Base-by-base conservation (phyloP, 2,329 filamentous ascomycete genomes). In the Coniochaeta hoffmannii region DNA sequence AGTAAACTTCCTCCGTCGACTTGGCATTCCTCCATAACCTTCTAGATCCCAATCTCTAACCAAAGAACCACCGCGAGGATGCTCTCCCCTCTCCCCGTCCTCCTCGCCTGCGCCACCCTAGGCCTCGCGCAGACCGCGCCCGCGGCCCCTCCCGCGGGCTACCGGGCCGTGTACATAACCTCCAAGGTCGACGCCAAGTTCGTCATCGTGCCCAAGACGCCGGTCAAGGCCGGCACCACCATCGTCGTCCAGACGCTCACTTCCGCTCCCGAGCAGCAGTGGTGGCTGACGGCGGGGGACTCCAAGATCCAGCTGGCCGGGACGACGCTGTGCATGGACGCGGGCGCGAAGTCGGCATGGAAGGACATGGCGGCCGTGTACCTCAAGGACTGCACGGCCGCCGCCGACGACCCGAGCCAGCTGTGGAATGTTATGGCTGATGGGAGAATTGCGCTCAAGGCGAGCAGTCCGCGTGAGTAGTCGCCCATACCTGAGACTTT, bases 281-380 rank as follows among this genome's bases (percentile, higher is more conserved):
- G 72, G 72, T 71, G 70, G 54, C 55, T 75, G 61, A 67, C 68
- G 59, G 58, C 60, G n/a, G 68, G 68, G 55, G 59, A 57, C 34
- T 67, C 65, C 50, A 70, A 66, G 59, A 70, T 75, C 58, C 70
- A 73, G 59, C 62, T 72, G 22, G 70, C 66, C 0, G 61, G 63
- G 54, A 70, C 66, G n/a, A 69, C 64, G 5, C 66, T 73, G n/a
- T 75, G 71, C 56, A 53, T 75, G 19, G 72, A 75, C 53, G 72
- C 66, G 4, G 72, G 72, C 8, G 65, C 66, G 6, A 61, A 70
- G 59, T 69, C 59, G 58, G 69, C 69, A 64, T 73, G 70, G 70
- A 71, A 67, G 61, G 69, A 73, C 56, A 73, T 73, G 70, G 70
- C 65, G n/a, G 65, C 53, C 55, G 62, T 73, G 60, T 64, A 58